Evolutionary conservation across 352 stramenopile species (phyloP).

Genomic region (Phytopythium boreale): DNA sequence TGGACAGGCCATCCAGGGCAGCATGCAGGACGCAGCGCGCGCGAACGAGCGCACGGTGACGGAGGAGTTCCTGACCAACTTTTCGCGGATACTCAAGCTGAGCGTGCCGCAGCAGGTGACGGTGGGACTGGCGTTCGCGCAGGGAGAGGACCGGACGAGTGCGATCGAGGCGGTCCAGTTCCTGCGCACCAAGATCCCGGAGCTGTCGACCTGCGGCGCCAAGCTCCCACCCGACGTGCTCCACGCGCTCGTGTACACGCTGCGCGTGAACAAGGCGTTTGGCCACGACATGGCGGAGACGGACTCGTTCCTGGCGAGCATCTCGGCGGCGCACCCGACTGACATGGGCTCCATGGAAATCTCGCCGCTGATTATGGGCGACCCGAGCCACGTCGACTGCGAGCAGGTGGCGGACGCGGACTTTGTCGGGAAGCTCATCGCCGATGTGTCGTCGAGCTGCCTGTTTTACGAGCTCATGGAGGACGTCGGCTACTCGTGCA

Average conservation of each 20-base stretch:
- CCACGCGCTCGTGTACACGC: slow-evolving; percentile 77
- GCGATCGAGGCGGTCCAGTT: slow-evolving; percentile 69
- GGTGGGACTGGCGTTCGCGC: slow-evolving; percentile 76
- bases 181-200: slow-evolving; percentile 77
- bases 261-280: slow-evolving; percentile 81
- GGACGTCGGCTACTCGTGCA: slow-evolving; percentile 87
- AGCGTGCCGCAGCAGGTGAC: slow-evolving; percentile 85
- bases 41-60: slow-evolving; percentile 43
- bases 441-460: slow-evolving; percentile 73
- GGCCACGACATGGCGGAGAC: slow-evolving; percentile 68
- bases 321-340: slow-evolving; percentile 79
- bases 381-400: slow-evolving; percentile 85
- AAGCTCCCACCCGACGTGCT: slow-evolving; percentile 86
- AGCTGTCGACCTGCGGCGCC: slow-evolving; percentile 76
- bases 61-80: slow-evolving; percentile 77
- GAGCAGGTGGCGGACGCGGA: slow-evolving; percentile 54
- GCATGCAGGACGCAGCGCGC: slow-evolving; percentile 33
- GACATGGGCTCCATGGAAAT: slow-evolving; percentile 87
- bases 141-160: slow-evolving; percentile 61
- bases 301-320: slow-evolving; percentile 83
- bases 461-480: slow-evolving; percentile 91
- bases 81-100: slow-evolving; percentile 81
- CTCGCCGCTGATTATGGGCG: slow-evolving; percentile 80
- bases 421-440: slow-evolving; percentile 70
- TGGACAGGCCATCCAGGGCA: slow-evolving; percentile 64